Percentiles rank a stretch among this genome's conserved stretches.
Evolutionary conservation across 257 asterid species (phyloP).

Genomic region (Avicennia marina): DNA sequence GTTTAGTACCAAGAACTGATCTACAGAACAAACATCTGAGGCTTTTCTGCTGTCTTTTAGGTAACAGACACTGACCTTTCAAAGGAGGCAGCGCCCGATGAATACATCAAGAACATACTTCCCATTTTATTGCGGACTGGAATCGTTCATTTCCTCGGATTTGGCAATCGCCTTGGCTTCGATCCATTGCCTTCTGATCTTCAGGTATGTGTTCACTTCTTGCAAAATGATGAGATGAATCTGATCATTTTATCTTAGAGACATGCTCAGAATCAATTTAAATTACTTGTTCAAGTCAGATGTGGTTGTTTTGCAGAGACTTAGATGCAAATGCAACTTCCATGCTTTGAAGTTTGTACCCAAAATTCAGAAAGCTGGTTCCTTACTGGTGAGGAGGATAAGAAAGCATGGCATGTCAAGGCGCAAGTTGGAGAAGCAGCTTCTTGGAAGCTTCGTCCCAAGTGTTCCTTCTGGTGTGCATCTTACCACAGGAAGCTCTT

Average conservation of each 20-base stretch:
- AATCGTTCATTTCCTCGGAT: conserved; percentile 90
- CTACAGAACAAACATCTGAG: conserved; percentile 6
- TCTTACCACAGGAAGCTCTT: conserved; percentile 19
- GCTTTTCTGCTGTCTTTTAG: conserved; percentile 31
- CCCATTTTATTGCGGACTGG: conserved; percentile 63
- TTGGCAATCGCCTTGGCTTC: conserved; percentile 87
- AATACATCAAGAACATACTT: conserved; percentile 53
- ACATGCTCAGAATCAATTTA: too few species aligned
- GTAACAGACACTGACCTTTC: conserved; percentile 87
- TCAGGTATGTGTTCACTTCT: conserved; percentile 44
- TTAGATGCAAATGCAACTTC: conserved; percentile 95
- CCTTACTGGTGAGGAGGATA: conserved; percentile 61
- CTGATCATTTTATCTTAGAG: too few species aligned
- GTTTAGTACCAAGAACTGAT: not conserved
- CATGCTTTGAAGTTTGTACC: conserved; percentile 82
- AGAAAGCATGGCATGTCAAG: conserved; percentile 37
- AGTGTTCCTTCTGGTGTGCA: conserved; percentile 20
- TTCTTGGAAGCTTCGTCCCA: conserved; percentile 64
- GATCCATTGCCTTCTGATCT: conserved; percentile 70
- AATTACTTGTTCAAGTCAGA: too few species aligned
- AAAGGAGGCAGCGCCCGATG: conserved; percentile 83
- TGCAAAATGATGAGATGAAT: not conserved
- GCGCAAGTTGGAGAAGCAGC: conserved; percentile 57
- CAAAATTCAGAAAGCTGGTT: conserved; percentile 56
- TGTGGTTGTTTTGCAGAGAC: conserved; percentile 43